Conservation (phyloP, 306 rosid genomes). For the Sphenostylis stenocarpa region DNA sequence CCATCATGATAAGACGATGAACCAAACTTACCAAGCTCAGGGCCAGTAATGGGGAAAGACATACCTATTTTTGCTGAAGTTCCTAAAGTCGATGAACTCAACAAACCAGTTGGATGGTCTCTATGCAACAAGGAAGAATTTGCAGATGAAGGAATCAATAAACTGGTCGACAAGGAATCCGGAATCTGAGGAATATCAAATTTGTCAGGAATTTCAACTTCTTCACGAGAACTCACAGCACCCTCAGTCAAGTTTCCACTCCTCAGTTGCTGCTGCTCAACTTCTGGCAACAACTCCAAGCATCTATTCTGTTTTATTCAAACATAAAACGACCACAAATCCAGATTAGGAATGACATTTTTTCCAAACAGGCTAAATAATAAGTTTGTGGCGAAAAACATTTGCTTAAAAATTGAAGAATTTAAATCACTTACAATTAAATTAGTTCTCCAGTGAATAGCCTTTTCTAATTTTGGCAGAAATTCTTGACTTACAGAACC, state of each 20-base stretch:
- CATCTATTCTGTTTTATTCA: constrained; percentile 67
- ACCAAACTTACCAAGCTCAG: constrained; percentile 44
- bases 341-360: not conserved
- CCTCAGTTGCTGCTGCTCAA: constrained; percentile 64
- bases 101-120: constrained; percentile 38
- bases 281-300: constrained; percentile 90
- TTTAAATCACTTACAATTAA: constrained; percentile 76
- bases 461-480: constrained; percentile 57
- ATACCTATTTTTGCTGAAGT: constrained; percentile 50
- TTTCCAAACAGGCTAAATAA: constrained; percentile 16
- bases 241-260: constrained; percentile 52
- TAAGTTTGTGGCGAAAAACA: not conserved
- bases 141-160: constrained; percentile 66
- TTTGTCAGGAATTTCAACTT: constrained; percentile 50
- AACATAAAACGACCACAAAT: constrained; percentile 27
- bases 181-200: constrained; percentile 50
- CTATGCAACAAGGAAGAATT: constrained; percentile 43
- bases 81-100: constrained; percentile 53
- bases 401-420: not conserved
- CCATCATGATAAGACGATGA: constrained; percentile 43
- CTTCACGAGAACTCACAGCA: constrained; percentile 40
- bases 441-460: constrained; percentile 68
- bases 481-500: constrained; percentile 54
- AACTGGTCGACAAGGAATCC: constrained; percentile 55
- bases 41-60: constrained; percentile 40